Base-by-base conservation (phyloP, 257 asterid genomes). In the Solanum pimpinellifolium region DNA sequence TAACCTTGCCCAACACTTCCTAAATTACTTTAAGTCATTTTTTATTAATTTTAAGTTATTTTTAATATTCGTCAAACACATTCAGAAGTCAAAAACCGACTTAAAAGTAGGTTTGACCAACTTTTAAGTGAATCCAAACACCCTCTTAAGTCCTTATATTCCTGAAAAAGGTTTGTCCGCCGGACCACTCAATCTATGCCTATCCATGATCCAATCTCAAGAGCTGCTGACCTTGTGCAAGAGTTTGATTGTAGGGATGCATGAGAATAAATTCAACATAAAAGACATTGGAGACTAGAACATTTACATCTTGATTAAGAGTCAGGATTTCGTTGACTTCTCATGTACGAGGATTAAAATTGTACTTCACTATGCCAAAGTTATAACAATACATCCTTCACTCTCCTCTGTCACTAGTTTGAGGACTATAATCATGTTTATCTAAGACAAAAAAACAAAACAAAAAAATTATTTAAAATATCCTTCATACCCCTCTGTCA, bases 401-500 rank as follows among this genome's bases (percentile, higher is more conserved):
- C 35, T 52, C 69, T 81, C 44, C 29, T 29, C 18, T 81, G 39
- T 49, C 69, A 47, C 68, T 80, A 80, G 44, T 62, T 81, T 49
- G 69, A 49, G 69, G 85, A 81, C 69, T 81, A 81, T 11, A 81
- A 81, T 49, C 9, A 39, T 49, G 59, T 81, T 81, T 81, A 29
- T 27, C 85, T 18, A 81, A 27, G 69, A 41, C 42, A 81, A 49
- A 81, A 81, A 16, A 8, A 77, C 37, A 31, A 31, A 70, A 56
- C 25, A 20, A 56, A 20, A 0, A 68, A 46, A 9, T 29, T 29
- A 87, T 88, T 21, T 59, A 59, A 59, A 59, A 59, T 1, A 59
- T 8, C 27, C 69, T 75, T 70, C 88, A 76, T 89, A 92, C 90
- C 94, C 95, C 95, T 93, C 90, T 94, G 87, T 89, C 84, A 74